A percentile compares a stretch with the other conserved stretches of the same genome.
Evolutionary conservation across 257 asterid species (phyloP).

Genomic region (Linderniella brevidens): DNA sequence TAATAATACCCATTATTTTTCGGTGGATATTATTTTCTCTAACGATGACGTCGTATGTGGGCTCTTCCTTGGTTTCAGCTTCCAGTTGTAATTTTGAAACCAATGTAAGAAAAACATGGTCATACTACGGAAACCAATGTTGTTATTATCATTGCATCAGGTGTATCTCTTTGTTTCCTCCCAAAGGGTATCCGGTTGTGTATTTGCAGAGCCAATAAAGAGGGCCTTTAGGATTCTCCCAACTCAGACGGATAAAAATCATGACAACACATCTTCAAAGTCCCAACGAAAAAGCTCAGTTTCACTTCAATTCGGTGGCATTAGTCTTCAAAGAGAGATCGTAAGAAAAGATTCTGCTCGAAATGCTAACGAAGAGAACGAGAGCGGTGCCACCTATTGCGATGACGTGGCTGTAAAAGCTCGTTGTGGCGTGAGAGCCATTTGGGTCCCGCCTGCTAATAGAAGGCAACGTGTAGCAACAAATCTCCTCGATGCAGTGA

Average conservation of each 20-base stretch:
- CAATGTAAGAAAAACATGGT: no score
- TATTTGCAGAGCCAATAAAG: conserved; percentile 45
- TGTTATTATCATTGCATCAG: conserved; percentile 22
- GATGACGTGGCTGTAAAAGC: conserved; percentile 45
- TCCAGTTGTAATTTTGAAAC: no score
- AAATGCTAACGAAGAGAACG: conserved; percentile 17
- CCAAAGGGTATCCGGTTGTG: conserved; percentile 51
- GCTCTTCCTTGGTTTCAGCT: no score
- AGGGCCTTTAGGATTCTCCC: conserved; percentile 38
- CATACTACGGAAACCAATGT: no score
- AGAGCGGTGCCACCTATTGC: conserved; percentile 33
- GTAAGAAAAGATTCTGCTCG: conserved; percentile 23
- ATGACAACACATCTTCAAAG: conserved; percentile 10
- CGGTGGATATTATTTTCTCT: no score
- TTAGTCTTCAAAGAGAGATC: conserved; percentile 45
- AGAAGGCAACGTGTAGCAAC: conserved; percentile 66
- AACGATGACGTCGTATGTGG: no score
- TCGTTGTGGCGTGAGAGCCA: conserved; percentile 65
- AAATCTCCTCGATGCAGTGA: conserved; percentile 51
- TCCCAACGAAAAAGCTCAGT: conserved; percentile 19
- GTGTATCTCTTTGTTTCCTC: conserved; percentile 50
- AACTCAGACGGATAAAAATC: conserved; percentile 11
- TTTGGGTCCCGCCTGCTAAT: conserved; percentile 70
- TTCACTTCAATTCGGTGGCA: conserved; percentile 51
- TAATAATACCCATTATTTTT: no score